Base-by-base conservation (phyloP, 257 asterid genomes). In the Linderniella brevidens region DNA sequence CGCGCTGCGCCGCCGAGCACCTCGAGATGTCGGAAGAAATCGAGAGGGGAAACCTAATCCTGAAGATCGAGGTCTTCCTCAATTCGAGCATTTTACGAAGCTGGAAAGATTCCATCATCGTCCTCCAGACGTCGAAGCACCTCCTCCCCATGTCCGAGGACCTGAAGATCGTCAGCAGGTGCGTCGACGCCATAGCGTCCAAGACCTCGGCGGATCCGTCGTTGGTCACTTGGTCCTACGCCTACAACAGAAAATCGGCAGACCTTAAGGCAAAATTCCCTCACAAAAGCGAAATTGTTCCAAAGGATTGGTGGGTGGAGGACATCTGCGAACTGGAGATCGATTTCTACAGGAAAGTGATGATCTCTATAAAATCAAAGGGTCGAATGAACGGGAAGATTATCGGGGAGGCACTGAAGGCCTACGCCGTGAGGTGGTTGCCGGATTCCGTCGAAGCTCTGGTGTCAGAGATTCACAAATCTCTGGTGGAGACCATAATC, bases 21-120 rank as follows among this genome's bases (percentile, higher is more conserved):
- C 95, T 87, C 39, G 92, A 80, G 62, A 87, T 87, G 97, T 69
- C 78, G 0, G 97, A 83, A 53, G 86, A 80, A 29, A 56, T 78
- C 0, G 97, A 87, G 17, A 71, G 71, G 50, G 93, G 97, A 63
- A 87, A 87, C 66, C 78, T 87, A 7, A 58, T 71, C 54, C 57
- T 78, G 48, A 87, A 87, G 57, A 83, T 87, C 0, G 97, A 87
- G 38, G 83, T 83, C 32, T 87, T 83, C 58, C 82, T 87, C 53
- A 83, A 75, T 70, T 83, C 95, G 12, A 75, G 97, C 37, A 50
- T 87, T 46, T 53, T 87, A 38, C 76, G 82, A 15, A 77, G 71
- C 74, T 87, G 97, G 97, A 87, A 87, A 57, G 97, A 87, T 58
- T 75, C 97, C 42, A 87, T 87, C 11, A 83, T 87, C 11, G 95